Evolutionary conservation across 805 yeast genomes (phyloP), one percentile per base, ranked within the genome.

Genomic region (Ogataea paraovalis): DNA sequence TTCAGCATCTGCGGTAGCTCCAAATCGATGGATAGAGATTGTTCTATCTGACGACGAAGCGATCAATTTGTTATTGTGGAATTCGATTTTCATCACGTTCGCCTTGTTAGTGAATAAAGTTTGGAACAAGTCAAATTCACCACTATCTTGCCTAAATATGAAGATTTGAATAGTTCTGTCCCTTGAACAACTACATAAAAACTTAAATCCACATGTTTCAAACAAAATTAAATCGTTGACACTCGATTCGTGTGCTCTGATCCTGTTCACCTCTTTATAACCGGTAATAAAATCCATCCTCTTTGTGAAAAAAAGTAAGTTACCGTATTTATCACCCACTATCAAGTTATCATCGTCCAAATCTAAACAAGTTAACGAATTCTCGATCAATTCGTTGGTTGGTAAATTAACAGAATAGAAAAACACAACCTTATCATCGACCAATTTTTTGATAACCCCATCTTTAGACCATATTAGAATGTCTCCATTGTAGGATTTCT

Each of bases 91-190:
- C 9, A 72, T 44, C 12, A 82, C 60, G 56, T 76, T 80, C 0
- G 80, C 85, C 45, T 74, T 78, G 54, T 80, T 87, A 5, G 73
- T 66, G 1, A 78, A 75, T n/a, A 84, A 56, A 0, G 90, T 84
- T 55, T 82, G 85, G 40, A 73, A 60, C 3, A 85, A 62, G 4
- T 66, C 70, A 87, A 87, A 10, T 41, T 4, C 20, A 30, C 23
- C 46, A 2, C 4, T 14, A 4, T 18, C 28, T 18, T 16, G 10
- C 8, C 10, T 28, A 14, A 14, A 4, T 10, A 12, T 56, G 49
- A 78, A 79, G 0, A 82, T 58, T 58, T 83, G 88, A 27, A 83
- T 73, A 70, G 82, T 83, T 44, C 88, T 58, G 58, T 83, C 88
- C 38, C 87, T 63, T 1, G 85, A 78, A 23, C 76, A 74, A 36